Evolutionary conservation across 345 rosid species (phyloP).

Genomic region (Geranium rotundifolium): DNA sequence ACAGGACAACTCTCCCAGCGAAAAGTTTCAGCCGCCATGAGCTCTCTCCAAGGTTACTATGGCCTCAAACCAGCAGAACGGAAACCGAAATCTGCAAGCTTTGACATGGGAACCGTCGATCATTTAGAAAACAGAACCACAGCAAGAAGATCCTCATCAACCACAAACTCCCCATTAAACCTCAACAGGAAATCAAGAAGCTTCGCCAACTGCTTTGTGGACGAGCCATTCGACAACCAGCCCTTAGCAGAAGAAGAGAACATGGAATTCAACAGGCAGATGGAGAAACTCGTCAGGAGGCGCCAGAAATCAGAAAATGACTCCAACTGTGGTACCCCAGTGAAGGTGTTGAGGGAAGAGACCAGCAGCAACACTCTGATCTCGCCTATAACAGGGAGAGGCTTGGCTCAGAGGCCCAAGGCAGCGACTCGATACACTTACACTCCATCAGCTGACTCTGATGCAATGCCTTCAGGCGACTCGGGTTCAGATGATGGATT

Average conservation of each 20-base stretch:
- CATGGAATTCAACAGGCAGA: constrained; percentile 27
- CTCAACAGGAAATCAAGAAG: constrained; percentile 11
- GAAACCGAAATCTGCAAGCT: constrained; percentile 24
- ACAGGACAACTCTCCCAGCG: constrained; percentile 21
- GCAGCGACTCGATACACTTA: constrained; percentile 31
- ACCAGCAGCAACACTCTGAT: constrained; percentile 24
- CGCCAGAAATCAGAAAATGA: constrained; percentile 44
- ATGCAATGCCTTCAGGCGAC: constrained; percentile 31
- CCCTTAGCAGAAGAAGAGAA: constrained; percentile 30
- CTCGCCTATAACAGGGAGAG: constrained; percentile 32
- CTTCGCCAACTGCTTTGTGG: constrained; percentile 12
- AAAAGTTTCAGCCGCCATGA: constrained; percentile 49
- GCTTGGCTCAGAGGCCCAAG: constrained; percentile 47
- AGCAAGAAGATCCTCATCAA: constrained; percentile 19
- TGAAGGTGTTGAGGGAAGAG: constrained; percentile 43
- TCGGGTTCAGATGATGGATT: constrained; percentile 21
- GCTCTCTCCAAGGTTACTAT: constrained; percentile 37
- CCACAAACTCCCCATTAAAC: constrained; percentile 10
- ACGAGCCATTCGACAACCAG: constrained; percentile 12
- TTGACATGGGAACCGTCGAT: constrained; percentile 32
- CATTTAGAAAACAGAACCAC: constrained; percentile 11
- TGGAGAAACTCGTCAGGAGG: constrained; percentile 37
- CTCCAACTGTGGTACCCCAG: constrained; percentile 23
- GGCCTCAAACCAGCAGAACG: constrained; percentile 23
- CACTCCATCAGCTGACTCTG: constrained; percentile 23